A percentile compares a stretch with the other conserved stretches of the same genome.
Evolutionary conservation across 352 stramenopile species (phyloP).

Genomic region (Pythium diclinum): DNA sequence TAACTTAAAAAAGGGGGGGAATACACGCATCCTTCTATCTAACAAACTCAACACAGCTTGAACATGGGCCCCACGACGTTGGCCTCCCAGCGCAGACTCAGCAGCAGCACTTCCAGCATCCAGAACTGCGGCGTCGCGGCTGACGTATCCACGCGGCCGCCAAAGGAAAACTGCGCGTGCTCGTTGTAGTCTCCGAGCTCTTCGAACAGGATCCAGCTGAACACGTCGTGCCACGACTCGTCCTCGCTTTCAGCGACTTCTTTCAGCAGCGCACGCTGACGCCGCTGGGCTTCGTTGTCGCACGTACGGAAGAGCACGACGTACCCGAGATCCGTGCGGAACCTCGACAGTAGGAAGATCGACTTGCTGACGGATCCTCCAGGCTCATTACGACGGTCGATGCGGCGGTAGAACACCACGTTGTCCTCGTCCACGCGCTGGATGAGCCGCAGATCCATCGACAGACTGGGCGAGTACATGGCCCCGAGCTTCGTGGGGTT

Average conservation of each 20-base stretch:
- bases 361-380: conserved; percentile 35
- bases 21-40: not conserved
- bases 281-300: conserved; percentile 25
- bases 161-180: conserved; percentile 44
- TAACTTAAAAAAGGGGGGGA: conserved; percentile 3
- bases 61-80: conserved; percentile 48
- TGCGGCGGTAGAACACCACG: conserved; percentile 51
- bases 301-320: conserved; percentile 48
- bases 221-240: conserved; percentile 56
- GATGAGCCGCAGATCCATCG: conserved; percentile 41
- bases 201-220: conserved; percentile 56
- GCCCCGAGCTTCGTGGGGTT: conserved; percentile 25
- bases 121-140: conserved; percentile 45
- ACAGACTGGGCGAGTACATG: conserved; percentile 44
- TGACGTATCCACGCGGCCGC: conserved; percentile 41
- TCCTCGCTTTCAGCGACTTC: conserved; percentile 8
- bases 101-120: conserved; percentile 66
- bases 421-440: conserved; percentile 63
- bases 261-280: conserved; percentile 13
- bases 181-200: conserved; percentile 25
- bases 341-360: conserved; percentile 44
- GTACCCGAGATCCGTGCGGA: conserved; percentile 35
- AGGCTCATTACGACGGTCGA: conserved; percentile 25
- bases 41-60: conserved; percentile 13
- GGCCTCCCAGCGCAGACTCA: conserved; percentile 55